These are phyloP conservation scores for Daldinia grandis DNA, from an alignment of 495 filamentous ascomycete species.

Conservation along the genomic window DNA sequence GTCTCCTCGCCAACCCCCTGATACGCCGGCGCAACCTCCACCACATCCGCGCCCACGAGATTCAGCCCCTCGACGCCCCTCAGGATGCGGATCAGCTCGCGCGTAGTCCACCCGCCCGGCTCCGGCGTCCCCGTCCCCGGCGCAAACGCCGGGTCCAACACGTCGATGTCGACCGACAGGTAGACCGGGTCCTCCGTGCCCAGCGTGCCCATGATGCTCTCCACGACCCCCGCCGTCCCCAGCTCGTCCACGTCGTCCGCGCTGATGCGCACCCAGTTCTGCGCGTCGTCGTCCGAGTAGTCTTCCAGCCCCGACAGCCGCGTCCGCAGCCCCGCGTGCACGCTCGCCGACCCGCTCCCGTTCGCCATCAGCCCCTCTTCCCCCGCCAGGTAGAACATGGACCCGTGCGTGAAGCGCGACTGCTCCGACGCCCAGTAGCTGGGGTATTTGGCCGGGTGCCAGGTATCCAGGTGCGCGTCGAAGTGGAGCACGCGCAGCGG, in stretches of 20 bases:
- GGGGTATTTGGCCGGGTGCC: constrained; percentile 82
- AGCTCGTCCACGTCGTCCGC: constrained; percentile 79
- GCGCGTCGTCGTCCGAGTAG: constrained; percentile 67
- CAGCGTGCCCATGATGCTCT: constrained; percentile 64
- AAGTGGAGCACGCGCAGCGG: constrained; percentile 85
- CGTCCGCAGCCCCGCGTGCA: constrained; percentile 81
- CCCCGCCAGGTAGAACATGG: constrained; percentile 84
- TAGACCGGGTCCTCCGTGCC: constrained; percentile 72
- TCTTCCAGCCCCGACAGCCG: constrained; percentile 74
- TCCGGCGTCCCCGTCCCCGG: constrained; percentile 80
- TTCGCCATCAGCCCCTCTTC: constrained; percentile 77
- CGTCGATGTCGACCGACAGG: constrained; percentile 78
- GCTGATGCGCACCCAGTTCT: constrained; percentile 71
- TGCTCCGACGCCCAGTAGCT: constrained; percentile 75
- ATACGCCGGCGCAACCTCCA: constrained; percentile 88
- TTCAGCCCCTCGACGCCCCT: constrained; percentile 75
- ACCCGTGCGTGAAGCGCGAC: constrained; percentile 81
- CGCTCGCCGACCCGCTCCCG: constrained; percentile 63
- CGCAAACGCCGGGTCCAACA: constrained; percentile 74
- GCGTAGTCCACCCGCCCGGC: constrained; percentile 76
- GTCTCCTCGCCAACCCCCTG: constrained; percentile 86
- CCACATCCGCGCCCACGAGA: constrained; percentile 78
- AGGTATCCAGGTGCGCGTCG: constrained; percentile 83
- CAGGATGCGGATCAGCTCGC: constrained; percentile 75
- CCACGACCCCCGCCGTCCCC: constrained; percentile 64